Conservation (phyloP, 306 rosid species). For the Rubus parviflorus region DNA sequence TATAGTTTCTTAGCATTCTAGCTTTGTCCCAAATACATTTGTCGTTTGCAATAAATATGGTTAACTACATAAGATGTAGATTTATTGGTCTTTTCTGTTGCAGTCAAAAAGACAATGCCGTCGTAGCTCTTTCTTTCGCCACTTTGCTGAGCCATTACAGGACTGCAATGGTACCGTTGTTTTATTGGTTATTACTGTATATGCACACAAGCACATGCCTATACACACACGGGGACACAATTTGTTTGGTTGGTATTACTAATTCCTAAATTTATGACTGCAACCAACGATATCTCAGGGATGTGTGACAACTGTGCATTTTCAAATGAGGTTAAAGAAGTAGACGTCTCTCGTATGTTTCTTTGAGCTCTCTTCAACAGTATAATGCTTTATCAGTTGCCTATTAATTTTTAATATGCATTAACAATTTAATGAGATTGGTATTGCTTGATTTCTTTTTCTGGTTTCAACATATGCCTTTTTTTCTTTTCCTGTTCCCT, state of each 20-base stretch:
- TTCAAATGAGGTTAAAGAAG: conserved; percentile 66
- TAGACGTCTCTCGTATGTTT: conserved; percentile 70
- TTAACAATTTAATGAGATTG: background rate
- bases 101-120: conserved; percentile 86
- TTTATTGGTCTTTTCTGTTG: conserved; percentile 19
- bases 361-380: conserved; percentile 25
- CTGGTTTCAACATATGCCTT: background rate
- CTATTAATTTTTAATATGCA: background rate
- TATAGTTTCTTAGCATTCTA: background rate
- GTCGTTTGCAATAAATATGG: background rate
- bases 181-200: background rate
- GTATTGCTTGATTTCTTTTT: background rate
- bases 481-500: background rate
- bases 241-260: background rate
- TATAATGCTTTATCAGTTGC: background rate
- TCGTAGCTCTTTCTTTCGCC: conserved; percentile 70
- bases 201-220: background rate
- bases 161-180: conserved; percentile 77
- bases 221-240: background rate
- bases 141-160: conserved; percentile 87
- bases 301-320: conserved; percentile 92
- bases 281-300: conserved; percentile 46
- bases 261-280: background rate
- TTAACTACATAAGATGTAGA: background rate
- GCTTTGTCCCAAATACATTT: background rate